These are phyloP conservation scores for Hyphodiscus sp. DNA, from an alignment of 2,329 filamentous ascomycete species.

Conservation along the genomic window DNA sequence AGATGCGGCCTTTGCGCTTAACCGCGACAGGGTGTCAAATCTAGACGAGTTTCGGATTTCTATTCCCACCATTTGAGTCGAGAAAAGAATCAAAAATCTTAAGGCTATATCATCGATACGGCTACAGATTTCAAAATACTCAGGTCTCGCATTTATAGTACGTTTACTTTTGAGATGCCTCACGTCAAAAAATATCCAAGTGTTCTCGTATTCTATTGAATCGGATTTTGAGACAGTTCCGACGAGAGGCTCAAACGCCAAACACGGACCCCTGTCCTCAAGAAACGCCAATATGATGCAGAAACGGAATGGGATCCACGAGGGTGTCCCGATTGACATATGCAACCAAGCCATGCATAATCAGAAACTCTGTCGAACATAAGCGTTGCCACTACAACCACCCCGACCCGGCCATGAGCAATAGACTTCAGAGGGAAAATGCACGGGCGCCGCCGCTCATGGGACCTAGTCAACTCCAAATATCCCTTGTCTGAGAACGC, in stretches of 20 bases:
- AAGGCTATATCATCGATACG: background rate
- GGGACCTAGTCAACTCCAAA: slow-evolving; percentile 22
- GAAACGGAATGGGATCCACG: slow-evolving; percentile 24
- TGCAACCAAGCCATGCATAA: slow-evolving; percentile 30
- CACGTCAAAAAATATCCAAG: background rate
- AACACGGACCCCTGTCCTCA: slow-evolving; percentile 21
- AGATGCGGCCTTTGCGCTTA: slow-evolving; percentile 3
- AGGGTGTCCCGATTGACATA: slow-evolving; percentile 21
- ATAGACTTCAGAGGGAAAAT: slow-evolving; percentile 20
- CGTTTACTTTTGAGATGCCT: background rate
- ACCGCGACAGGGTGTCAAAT: background rate
- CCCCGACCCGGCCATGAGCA: slow-evolving; percentile 7
- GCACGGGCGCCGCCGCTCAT: slow-evolving; percentile 22
- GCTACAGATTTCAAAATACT: background rate
- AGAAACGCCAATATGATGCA: slow-evolving; percentile 28
- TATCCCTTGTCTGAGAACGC: slow-evolving; percentile 17
- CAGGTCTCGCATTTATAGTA: background rate
- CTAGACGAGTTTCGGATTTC: slow-evolving; percentile 6
- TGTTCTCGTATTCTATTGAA: no score
- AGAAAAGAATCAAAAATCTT: background rate
- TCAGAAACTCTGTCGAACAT: slow-evolving; percentile 30
- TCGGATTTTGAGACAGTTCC: background rate
- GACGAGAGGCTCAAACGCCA: slow-evolving; percentile 18
- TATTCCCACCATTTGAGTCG: background rate
- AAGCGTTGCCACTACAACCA: slow-evolving; percentile 20